These are phyloP conservation scores for Zea mays DNA, from an alignment of 176 grass and related monocot genomes.

Conservation along the genomic window Zm-B73-REFERENCE-NAM-5.0 NC_050100.1:161793001-161793500, in stretches of 20 bases:
- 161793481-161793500: conserved; percentile 89
- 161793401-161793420: not conserved
- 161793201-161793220: not conserved
- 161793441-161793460: conserved; percentile 86
- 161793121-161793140: not conserved
- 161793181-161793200: not conserved
- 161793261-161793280: not conserved
- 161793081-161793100: not conserved
- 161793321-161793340: not conserved
- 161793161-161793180: conserved; percentile 1
- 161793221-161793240: not conserved
- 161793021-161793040: not conserved
- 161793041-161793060: not conserved
- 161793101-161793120: not conserved
- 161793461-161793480: conserved; percentile 85
- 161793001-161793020: too few relatives aligned
- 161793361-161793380: not conserved
- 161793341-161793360: not conserved
- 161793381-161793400: not conserved
- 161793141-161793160: not conserved
- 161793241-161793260: not conserved
- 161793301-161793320: not conserved
- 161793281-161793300: not conserved
- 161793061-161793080: not conserved
- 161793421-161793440: conserved; percentile 37